Base-by-base conservation (phyloP, 2,329 filamentous ascomycete genomes). In the Sphaceloma murrayae region DNA sequence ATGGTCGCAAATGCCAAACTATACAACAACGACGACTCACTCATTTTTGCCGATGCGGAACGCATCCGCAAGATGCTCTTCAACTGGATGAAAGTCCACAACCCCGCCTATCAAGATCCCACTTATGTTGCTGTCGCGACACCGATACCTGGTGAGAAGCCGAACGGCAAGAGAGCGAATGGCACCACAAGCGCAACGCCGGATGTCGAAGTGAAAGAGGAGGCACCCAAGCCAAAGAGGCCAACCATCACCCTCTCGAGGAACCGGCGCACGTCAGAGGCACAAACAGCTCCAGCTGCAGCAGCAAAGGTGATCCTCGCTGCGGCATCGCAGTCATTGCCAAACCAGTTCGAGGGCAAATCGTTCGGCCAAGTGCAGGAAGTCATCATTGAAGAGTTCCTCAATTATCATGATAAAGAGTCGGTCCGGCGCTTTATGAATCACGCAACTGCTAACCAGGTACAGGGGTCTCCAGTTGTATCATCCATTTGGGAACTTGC, bases 1-100 rank as follows among this genome's bases (percentile, higher is more conserved):
- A 83, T 94, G 73, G 82, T 94, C 45, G 74, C 78, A 51, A 94
- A 94, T 57, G 85, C 84, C 26, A 94, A 94, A 62, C 79, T 85
- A 44, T 91, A 78, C 64, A 89, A 89, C 56, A 72, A 80, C 48
- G 81, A 81, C 53, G 74, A 73, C 32, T 85, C 84, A 0, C 67
- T 77, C 46, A 72, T 82, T 27, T 89, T 82, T 58, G 81, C 86
- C 32, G 86, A 94, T 65, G 85, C 87, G 6, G 87, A 94, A 62
- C 78, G 85, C 38, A 75, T 94, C 34, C 75, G 87, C 34, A 94
- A 94, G 64, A 80, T 85, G 2, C 72, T 89, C 30, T 88, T 83
- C 60, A 89, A 88, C 56, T 86, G 79, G 61, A 94, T 94, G 86
- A 81, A 80, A 46, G 83, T 83, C 60, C 74, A 81, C 54, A 94